Evolutionary conservation across 2,329 filamentous ascomycete genomes (phyloP).

Genomic region (Aspergillus melleus): DNA sequence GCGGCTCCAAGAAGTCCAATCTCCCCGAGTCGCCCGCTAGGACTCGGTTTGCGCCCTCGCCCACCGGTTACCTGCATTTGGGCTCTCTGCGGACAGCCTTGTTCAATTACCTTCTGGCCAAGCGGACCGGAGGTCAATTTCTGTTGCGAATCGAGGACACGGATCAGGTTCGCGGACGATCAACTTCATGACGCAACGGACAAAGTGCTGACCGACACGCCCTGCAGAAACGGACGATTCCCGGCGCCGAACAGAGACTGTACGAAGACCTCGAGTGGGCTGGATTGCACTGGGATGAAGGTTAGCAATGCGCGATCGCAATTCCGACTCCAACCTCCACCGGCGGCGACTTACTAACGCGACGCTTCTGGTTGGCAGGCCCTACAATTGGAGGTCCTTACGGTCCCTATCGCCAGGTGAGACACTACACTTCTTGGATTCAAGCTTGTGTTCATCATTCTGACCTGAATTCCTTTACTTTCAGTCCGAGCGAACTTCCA

Average conservation of each 20-base stretch:
- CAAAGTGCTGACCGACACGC: neutral
- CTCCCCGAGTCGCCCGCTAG: slow-evolving; percentile 60
- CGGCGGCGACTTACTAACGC: slow-evolving; percentile 3
- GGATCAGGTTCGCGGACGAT: slow-evolving; percentile 65
- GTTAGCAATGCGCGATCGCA: slow-evolving; percentile 40
- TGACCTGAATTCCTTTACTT: neutral
- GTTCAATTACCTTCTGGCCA: slow-evolving; percentile 93
- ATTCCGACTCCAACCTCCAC: neutral
- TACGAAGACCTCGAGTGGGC: slow-evolving; percentile 84
- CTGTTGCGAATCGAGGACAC: slow-evolving; percentile 92
- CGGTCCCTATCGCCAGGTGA: slow-evolving; percentile 82
- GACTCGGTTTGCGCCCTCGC: slow-evolving; percentile 92
- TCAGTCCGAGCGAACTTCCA: slow-evolving; percentile 73
- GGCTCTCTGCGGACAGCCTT: slow-evolving; percentile 88
- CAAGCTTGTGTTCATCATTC: neutral
- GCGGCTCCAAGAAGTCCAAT: slow-evolving; percentile 34
- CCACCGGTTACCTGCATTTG: slow-evolving; percentile 89
- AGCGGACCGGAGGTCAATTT: slow-evolving; percentile 84
- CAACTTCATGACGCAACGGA: neutral
- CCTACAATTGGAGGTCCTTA: slow-evolving; percentile 77
- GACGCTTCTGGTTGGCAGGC: slow-evolving; percentile 47
- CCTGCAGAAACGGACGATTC: slow-evolving; percentile 72
- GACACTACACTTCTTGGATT: neutral
- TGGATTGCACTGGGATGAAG: slow-evolving; percentile 91
- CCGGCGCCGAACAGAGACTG: slow-evolving; percentile 74